These are phyloP conservation scores for Neofusicoccum sp. DNA, from an alignment of 2,329 filamentous ascomycete genomes.

Conservation along the genomic window DNA sequence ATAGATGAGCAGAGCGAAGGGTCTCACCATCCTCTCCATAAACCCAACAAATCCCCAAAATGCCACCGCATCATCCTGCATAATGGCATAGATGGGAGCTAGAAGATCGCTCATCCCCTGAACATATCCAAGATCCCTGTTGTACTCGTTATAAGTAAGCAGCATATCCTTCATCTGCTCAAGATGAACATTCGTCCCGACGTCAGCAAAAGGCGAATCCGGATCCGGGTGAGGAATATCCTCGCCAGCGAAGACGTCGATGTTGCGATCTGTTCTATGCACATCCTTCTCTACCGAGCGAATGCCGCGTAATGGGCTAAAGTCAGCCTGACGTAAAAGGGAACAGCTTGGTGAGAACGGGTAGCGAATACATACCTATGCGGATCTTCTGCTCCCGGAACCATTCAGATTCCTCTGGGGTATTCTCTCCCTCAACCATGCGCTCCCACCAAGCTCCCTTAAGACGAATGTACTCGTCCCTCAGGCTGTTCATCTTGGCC, in stretches of 20 bases:
- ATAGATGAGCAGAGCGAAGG: background rate
- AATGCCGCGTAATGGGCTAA: conserved; percentile 57
- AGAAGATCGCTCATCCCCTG: conserved; percentile 98
- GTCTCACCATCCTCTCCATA: conserved; percentile 84
- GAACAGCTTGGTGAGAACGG: background rate
- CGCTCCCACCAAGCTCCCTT: conserved; percentile 97
- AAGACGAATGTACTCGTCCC: conserved; percentile 91
- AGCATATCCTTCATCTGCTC: conserved; percentile 99
- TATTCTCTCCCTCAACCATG: conserved; percentile 78
- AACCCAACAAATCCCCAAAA: conserved; percentile 97
- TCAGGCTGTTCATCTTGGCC: conserved; percentile 77
- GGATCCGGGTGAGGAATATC: conserved; percentile 96
- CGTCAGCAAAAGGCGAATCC: conserved; percentile 88
- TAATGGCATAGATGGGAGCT: conserved; percentile 92
- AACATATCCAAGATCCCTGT: conserved; percentile 92
- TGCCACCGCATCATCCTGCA: conserved; percentile 94
- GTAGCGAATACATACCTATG: conserved; percentile 70
- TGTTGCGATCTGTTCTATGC: conserved; percentile 90
- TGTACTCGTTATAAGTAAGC: conserved; percentile 97
- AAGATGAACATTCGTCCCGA: conserved; percentile 93
- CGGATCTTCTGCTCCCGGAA: conserved; percentile 93
- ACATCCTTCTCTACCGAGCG: conserved; percentile 87
- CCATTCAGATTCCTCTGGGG: conserved; percentile 85
- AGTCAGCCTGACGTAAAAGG: conserved; percentile 41
- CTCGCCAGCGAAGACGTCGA: conserved; percentile 94